phyloP scores from a whole-genome alignment of 352 stramenopile genomes.

The Globisporangium nunn region DNA sequence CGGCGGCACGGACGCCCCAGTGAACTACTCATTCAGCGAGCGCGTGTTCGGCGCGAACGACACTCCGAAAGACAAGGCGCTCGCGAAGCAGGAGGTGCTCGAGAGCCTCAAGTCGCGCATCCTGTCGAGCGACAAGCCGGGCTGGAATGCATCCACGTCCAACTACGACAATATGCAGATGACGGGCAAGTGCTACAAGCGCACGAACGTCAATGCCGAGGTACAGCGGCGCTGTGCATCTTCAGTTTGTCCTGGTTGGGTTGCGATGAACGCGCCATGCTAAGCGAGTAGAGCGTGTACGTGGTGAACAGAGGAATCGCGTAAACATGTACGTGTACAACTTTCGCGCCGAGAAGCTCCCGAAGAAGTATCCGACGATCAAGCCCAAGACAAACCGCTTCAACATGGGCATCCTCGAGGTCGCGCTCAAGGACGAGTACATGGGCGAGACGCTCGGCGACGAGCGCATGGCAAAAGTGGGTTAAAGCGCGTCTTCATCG shows the following conservation, averaged over 20 bases:
- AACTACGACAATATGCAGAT: conserved; percentile 74
- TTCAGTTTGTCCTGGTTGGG: neutral
- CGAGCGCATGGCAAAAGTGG: conserved; percentile 55
- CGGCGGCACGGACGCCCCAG: conserved; percentile 39
- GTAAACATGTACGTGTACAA: conserved; percentile 84
- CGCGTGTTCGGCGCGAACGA: conserved; percentile 61
- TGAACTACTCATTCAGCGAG: conserved; percentile 71
- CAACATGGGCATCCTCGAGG: conserved; percentile 71
- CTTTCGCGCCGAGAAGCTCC: conserved; percentile 77
- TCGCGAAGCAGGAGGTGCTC: conserved; percentile 55
- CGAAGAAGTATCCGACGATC: conserved; percentile 65
- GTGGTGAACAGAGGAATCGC: conserved; percentile 42
- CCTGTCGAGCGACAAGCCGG: conserved; percentile 38
- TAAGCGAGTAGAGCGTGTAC: too few species aligned
- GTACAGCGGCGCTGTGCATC: conserved; percentile 14
- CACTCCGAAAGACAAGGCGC: conserved; percentile 43
- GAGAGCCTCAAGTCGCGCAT: conserved; percentile 56
- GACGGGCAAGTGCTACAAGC: conserved; percentile 67
- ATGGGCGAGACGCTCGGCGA: conserved; percentile 60
- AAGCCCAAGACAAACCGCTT: conserved; percentile 73
- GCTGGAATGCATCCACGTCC: conserved; percentile 60
- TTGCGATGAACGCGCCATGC: neutral
- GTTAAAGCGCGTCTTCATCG: too few species aligned
- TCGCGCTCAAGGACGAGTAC: conserved; percentile 56
- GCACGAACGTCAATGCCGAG: conserved; percentile 73